These are phyloP conservation scores for Diplocarpon rosae DNA, from an alignment of 2,329 filamentous ascomycete species.

Conservation along the genomic window DNA sequence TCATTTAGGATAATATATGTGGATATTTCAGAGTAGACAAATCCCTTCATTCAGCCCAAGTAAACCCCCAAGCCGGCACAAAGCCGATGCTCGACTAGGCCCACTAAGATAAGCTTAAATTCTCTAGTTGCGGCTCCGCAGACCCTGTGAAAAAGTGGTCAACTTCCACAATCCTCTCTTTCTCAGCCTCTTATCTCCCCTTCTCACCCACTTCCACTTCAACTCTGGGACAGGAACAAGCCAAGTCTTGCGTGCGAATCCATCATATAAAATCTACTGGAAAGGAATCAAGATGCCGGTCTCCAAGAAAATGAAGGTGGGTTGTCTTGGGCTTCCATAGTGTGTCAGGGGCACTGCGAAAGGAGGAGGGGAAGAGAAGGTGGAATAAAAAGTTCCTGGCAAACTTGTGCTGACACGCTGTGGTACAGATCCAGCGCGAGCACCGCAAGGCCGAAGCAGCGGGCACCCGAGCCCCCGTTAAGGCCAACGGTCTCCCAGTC, in stretches of 20 bases:
- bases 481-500: conserved; percentile 43
- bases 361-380: not conserved
- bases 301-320: conserved; percentile 36
- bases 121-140: not conserved
- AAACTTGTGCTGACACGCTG: too few species aligned
- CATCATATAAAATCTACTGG: not conserved
- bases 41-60: too few species aligned
- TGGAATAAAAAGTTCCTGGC: too few species aligned
- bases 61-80: too few species aligned
- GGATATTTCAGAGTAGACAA: too few species aligned
- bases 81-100: not conserved
- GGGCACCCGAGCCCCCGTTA: conserved; percentile 41
- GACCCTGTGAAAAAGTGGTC: not conserved
- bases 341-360: not conserved
- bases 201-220: not conserved
- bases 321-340: conserved; percentile 5
- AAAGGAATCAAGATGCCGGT: conserved; percentile 32
- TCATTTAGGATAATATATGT: too few species aligned
- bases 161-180: not conserved
- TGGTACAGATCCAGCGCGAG: conserved; percentile 37
- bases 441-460: conserved; percentile 44
- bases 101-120: conserved; percentile 6
- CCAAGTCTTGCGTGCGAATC: not conserved
- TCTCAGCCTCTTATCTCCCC: not conserved
- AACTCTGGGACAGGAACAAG: not conserved